Evolutionary conservation across 805 yeast species (phyloP).

Genomic region (Phaffomyces opuntiae): DNA sequence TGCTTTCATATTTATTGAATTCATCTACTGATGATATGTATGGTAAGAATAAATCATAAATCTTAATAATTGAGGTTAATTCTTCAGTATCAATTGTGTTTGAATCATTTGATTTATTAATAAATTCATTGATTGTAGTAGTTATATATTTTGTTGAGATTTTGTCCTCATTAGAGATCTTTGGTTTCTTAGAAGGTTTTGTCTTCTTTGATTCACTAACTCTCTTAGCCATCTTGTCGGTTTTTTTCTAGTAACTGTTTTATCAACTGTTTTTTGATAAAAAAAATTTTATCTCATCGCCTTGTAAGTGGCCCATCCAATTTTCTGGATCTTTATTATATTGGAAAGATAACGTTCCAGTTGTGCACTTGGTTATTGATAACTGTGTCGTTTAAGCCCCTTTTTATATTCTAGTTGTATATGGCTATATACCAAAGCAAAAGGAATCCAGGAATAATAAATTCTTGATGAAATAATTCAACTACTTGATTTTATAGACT

Average conservation of each 20-base stretch:
- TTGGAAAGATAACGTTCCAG: too few relatives aligned
- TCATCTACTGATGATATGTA: conserved; percentile 15
- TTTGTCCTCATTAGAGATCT: background rate
- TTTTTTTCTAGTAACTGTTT: background rate
- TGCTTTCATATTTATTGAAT: conserved; percentile 13
- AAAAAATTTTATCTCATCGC: background rate
- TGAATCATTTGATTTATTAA: conserved; percentile 2
- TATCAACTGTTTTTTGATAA: background rate
- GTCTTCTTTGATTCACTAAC: conserved; percentile 1
- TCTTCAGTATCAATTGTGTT: conserved; percentile 4
- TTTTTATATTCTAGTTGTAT: too few relatives aligned
- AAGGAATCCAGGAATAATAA: too few relatives aligned
- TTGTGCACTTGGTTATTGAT: too few relatives aligned
- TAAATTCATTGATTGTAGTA: conserved; percentile 4
- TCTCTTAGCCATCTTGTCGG: conserved; percentile 11
- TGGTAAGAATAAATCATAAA: conserved; percentile 19
- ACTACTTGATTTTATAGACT: too few relatives aligned
- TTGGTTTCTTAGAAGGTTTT: conserved; percentile 2
- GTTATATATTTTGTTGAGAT: conserved; percentile 14
- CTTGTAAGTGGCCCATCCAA: too few relatives aligned
- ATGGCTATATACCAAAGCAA: too few relatives aligned
- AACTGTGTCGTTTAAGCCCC: too few relatives aligned
- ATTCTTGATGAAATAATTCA: too few relatives aligned
- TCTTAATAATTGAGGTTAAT: conserved; percentile 6
- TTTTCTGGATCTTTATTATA: too few relatives aligned